Evolutionary conservation across 805 yeast genomes (phyloP).

Genomic region (Wickerhamiella musiphila): DNA sequence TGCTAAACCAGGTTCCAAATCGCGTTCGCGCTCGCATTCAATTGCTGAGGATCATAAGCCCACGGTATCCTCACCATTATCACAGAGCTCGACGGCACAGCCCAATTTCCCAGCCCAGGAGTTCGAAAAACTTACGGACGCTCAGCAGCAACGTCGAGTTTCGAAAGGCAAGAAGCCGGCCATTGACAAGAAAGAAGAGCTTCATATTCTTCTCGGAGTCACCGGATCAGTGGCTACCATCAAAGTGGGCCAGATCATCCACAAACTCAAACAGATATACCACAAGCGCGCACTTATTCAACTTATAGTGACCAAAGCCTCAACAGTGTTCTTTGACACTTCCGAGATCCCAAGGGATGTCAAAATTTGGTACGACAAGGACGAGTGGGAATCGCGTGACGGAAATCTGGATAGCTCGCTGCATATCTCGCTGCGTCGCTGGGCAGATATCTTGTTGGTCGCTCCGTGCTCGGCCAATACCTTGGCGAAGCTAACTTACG

Average conservation of each 20-base stretch:
- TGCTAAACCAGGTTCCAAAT: neutral
- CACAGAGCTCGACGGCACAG: neutral
- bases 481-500: slow-evolving; percentile 71
- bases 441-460: slow-evolving; percentile 88
- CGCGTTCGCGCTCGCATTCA: no score
- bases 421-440: slow-evolving; percentile 80
- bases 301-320: slow-evolving; percentile 47
- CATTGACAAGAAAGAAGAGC: slow-evolving; percentile 34
- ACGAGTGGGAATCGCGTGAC: slow-evolving; percentile 83
- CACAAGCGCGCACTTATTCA: slow-evolving; percentile 62
- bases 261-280: slow-evolving; percentile 65
- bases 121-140: neutral
- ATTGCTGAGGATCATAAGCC: slow-evolving; percentile 2
- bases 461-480: slow-evolving; percentile 94
- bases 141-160: slow-evolving; percentile 1
- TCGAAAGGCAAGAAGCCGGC: slow-evolving; percentile 1
- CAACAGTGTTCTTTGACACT: slow-evolving; percentile 21
- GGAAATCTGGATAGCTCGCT: slow-evolving; percentile 67
- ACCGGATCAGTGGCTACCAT: slow-evolving; percentile 96
- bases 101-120: neutral
- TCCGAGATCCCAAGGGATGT: slow-evolving; percentile 33
- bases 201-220: slow-evolving; percentile 79
- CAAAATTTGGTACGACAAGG: slow-evolving; percentile 79
- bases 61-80: neutral
- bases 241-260: slow-evolving; percentile 78